These are phyloP conservation scores for Phyllachora maydis DNA, from an alignment of 2,329 filamentous ascomycete species.

Conservation along the genomic window DNA sequence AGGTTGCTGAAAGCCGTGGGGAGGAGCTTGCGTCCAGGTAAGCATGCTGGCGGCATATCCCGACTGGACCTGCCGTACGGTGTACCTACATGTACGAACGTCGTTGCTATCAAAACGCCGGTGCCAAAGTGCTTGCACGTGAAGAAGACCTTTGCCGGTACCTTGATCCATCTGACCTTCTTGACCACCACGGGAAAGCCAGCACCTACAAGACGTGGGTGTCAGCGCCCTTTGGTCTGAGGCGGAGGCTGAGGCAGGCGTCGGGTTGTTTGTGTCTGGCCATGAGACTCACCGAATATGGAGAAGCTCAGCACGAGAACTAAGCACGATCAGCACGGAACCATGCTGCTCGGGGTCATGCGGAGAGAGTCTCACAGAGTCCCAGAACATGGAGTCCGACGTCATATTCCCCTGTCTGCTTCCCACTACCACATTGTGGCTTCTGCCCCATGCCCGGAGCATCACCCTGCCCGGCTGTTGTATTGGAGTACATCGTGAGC, in stretches of 20 bases:
- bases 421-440: conserved; percentile 16
- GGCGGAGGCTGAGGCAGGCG: too few relatives aligned
- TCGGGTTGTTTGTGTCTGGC: too few relatives aligned
- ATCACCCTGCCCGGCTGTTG: too few relatives aligned
- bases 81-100: conserved; percentile 44
- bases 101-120: conserved; percentile 51
- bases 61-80: not conserved
- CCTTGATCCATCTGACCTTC: conserved; percentile 36
- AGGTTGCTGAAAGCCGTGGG: conserved; percentile 36
- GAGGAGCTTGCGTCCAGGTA: conserved; percentile 19
- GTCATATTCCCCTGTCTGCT: conserved; percentile 18
- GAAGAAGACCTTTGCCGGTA: conserved; percentile 35
- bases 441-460: conserved; percentile 13
- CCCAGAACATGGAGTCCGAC: conserved; percentile 17
- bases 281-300: conserved; percentile 16
- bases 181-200: conserved; percentile 30
- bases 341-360: not conserved
- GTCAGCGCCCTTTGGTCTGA: not conserved
- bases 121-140: conserved; percentile 49
- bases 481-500: too few relatives aligned
- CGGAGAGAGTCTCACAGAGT: conserved; percentile 15
- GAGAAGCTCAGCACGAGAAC: conserved; percentile 19
- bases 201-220: conserved; percentile 16
- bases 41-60: conserved; percentile 1
- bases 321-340: conserved; percentile 6